A percentile compares a stretch with the other conserved stretches of the same genome.
phyloP scores from a whole-genome alignment of 768 basidiomycete species.

The Russula ochroleuca region DNA sequence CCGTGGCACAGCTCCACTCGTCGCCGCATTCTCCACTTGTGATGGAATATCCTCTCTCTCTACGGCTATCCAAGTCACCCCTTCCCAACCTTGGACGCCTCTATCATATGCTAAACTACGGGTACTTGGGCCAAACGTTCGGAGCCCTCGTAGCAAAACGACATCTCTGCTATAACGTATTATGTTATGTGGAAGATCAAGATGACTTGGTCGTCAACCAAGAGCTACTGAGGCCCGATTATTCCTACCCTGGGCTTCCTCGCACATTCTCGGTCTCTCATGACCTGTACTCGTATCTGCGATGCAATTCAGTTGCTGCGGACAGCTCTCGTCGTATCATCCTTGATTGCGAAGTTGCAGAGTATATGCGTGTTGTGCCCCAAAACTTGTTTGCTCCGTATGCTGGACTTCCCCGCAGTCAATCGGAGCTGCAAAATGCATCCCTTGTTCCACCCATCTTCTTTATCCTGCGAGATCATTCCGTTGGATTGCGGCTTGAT shows the following conservation, averaged over 20 bases:
- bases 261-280: constrained; percentile 17
- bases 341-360: constrained; percentile 1
- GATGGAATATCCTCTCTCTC: neutral
- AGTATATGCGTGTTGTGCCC: constrained; percentile 2
- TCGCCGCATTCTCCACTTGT: neutral
- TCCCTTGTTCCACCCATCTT: constrained; percentile 15
- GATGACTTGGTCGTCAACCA: constrained; percentile 19
- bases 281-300: constrained; percentile 16
- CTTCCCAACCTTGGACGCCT: constrained; percentile 6
- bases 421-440: constrained; percentile 13
- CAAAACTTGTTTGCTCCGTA: constrained; percentile 20
- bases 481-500: constrained; percentile 16
- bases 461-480: constrained; percentile 7
- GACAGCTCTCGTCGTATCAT: constrained; percentile 14
- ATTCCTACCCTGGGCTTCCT: constrained; percentile 20
- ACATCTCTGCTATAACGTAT: constrained; percentile 13
- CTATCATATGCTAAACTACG: constrained; percentile 6
- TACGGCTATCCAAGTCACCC: neutral
- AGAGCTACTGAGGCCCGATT: constrained; percentile 11
- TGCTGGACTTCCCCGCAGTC: constrained; percentile 19
- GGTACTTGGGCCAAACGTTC: constrained; percentile 19
- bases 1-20: neutral
- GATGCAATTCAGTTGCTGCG: constrained; percentile 15
- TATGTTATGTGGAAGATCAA: constrained; percentile 12
- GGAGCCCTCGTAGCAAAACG: constrained; percentile 8